phyloP scores from a whole-genome alignment of 495 filamentous ascomycete species.

The Xylaria sp. region DNA sequence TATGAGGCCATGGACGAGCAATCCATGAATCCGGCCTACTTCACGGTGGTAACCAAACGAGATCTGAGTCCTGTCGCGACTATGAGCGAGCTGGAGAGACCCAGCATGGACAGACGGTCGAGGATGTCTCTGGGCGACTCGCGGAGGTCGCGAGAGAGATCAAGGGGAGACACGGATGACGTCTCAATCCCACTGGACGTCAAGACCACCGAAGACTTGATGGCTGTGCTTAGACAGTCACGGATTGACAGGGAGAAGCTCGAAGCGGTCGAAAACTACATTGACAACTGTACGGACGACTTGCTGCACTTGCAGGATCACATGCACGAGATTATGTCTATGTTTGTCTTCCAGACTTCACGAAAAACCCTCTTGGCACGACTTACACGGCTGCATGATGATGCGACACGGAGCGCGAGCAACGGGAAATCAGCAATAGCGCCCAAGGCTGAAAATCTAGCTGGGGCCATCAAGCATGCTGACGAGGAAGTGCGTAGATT shows the following conservation, averaged over 20 bases:
- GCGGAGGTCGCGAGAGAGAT: slow-evolving; percentile 47
- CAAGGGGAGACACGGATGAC: slow-evolving; percentile 38
- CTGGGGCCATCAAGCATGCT: slow-evolving; percentile 64
- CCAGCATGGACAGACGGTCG: slow-evolving; percentile 28
- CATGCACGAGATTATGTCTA: slow-evolving; percentile 84
- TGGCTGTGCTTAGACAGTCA: slow-evolving; percentile 63
- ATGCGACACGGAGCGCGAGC: slow-evolving; percentile 47
- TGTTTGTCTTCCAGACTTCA: slow-evolving; percentile 89
- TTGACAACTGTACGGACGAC: slow-evolving; percentile 81
- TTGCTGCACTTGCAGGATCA: slow-evolving; percentile 75
- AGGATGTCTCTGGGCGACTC: slow-evolving; percentile 38
- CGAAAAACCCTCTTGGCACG: slow-evolving; percentile 74
- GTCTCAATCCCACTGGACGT: slow-evolving; percentile 32
- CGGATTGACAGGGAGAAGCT: slow-evolving; percentile 91
- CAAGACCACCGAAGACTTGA: slow-evolving; percentile 41
- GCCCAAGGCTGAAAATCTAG: slow-evolving; percentile 60
- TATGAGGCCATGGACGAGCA: slow-evolving; percentile 56
- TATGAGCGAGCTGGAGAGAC: not conserved
- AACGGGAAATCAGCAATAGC: slow-evolving; percentile 37
- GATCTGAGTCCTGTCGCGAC: not conserved
- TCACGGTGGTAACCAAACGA: slow-evolving; percentile 64
- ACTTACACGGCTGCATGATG: slow-evolving; percentile 68
- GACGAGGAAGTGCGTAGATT: slow-evolving; percentile 71
- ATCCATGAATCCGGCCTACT: slow-evolving; percentile 83
- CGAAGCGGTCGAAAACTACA: slow-evolving; percentile 77